Base-by-base conservation (phyloP, 2,329 filamentous ascomycete genomes). In the Hypoxylon sp. region DNA sequence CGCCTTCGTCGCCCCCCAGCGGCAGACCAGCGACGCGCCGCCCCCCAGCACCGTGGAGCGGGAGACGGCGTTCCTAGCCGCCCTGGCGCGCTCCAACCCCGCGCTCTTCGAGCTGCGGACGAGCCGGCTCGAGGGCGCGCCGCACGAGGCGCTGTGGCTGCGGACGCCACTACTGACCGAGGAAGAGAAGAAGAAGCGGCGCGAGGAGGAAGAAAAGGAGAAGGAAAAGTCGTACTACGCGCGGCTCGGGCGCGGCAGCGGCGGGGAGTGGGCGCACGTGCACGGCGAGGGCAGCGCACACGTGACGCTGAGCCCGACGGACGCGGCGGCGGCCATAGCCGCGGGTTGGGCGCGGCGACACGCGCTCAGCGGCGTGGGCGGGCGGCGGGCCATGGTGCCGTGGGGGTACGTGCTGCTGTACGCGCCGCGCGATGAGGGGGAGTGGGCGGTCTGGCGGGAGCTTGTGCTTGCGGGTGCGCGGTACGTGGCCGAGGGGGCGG, bases 291-390 rank as follows among this genome's bases (percentile, higher is more conserved):
- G 77, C 7, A 80, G 78, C 67, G 66, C 77, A 24, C 80, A 82
- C 66, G 51, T 79, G 16, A 73, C 74, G 3, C 70, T 82, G 28
- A 78, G 77, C 56, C 73, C 80, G 4, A 71, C 68, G 1, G 80
- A 82, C 54, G 80, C 79, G 1, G 74, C 74, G 48, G 67, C 70
- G 42, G 74, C 74, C 2, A 75, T 81, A 46, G 70, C 58, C 3
- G 72, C 68, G 42, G 79, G 79, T 0, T 82, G 80, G 80, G 80
- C 74, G 16, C 76, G 80, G 72, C 70, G 80, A 3, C 80, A 82
- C 50, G 67, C 64, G 50, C 70, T 82, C 36, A 73, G 74, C 12
- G 78, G 78, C 1, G 72, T 71, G 2, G 52, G 58, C 1, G 64
- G 56, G 1, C 32, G 65, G 1, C 56, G 54, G 1, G 38, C 51